A percentile compares a stretch with the other conserved stretches of the same genome.
These are phyloP conservation scores for Hymenotorrendiella dingleyae DNA, from an alignment of 2,329 filamentous ascomycete species.

Conservation along the genomic window DNA sequence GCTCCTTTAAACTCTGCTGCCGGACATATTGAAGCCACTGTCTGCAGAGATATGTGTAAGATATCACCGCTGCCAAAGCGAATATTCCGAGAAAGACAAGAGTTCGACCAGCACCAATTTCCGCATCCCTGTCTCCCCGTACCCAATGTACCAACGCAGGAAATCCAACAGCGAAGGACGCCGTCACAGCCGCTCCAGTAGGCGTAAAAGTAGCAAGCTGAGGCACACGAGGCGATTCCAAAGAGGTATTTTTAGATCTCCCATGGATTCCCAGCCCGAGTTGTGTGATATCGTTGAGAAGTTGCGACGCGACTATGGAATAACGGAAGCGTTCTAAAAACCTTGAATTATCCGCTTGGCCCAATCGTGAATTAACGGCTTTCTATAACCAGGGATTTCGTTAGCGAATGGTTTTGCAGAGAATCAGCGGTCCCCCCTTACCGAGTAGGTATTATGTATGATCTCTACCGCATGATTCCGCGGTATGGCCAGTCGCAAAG, in stretches of 20 bases:
- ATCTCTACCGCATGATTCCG: slow-evolving; percentile 37
- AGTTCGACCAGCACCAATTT: slow-evolving; percentile 51
- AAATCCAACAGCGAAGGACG: slow-evolving; percentile 50
- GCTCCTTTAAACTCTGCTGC: slow-evolving; percentile 65
- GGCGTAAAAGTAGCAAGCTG: slow-evolving; percentile 45
- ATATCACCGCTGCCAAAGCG: slow-evolving; percentile 47
- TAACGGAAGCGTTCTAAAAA: slow-evolving; percentile 94
- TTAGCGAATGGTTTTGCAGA: slow-evolving; percentile 3
- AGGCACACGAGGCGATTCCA: slow-evolving; percentile 16
- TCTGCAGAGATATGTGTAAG: slow-evolving; percentile 67
- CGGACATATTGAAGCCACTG: slow-evolving; percentile 78
- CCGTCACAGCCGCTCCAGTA: slow-evolving; percentile 61
- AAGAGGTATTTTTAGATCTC: slow-evolving; percentile 17
- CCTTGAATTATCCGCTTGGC: slow-evolving; percentile 71
- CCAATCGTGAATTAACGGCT: slow-evolving; percentile 66
- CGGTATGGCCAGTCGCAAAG: slow-evolving; percentile 39
- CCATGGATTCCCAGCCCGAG: slow-evolving; percentile 33
- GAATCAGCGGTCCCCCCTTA: slow-evolving; percentile 31
- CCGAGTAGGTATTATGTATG: slow-evolving; percentile 46
- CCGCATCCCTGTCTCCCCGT: slow-evolving; percentile 43
- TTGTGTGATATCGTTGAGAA: slow-evolving; percentile 67
- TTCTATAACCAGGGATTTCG: slow-evolving; percentile 43
- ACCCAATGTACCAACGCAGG: slow-evolving; percentile 67
- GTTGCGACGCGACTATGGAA: slow-evolving; percentile 83
- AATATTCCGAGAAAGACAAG: slow-evolving; percentile 40